phyloP scores from a whole-genome alignment of 805 yeast species.

The Suhomyces vadensis region DNA sequence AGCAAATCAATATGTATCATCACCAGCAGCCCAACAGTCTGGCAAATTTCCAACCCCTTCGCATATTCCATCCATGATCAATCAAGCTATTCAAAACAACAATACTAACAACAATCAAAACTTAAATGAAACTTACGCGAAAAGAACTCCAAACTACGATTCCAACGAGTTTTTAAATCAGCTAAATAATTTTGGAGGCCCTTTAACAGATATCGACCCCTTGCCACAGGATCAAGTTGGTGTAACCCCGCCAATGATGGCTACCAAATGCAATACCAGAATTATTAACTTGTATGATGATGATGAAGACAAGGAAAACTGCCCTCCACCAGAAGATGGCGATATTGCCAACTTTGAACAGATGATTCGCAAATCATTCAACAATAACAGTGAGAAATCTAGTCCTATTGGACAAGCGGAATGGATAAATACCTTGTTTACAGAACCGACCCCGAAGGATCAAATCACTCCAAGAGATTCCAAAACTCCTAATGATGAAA shows the following conservation, averaged over 20 bases:
- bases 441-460: constrained; percentile 43
- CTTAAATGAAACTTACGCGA: constrained; percentile 4
- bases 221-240: constrained; percentile 39
- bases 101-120: constrained; percentile 6
- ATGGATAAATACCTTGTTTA: constrained; percentile 47
- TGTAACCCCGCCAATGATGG: constrained; percentile 49
- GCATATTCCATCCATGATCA: constrained; percentile 40
- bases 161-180: constrained; percentile 44
- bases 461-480: constrained; percentile 24
- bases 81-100: constrained; percentile 36
- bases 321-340: constrained; percentile 20
- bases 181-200: constrained; percentile 43
- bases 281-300: constrained; percentile 52
- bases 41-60: constrained; percentile 42
- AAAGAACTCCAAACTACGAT: constrained; percentile 33
- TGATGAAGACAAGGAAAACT: constrained; percentile 29
- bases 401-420: constrained; percentile 40
- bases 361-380: constrained; percentile 27
- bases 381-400: constrained; percentile 24
- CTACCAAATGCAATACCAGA: constrained; percentile 56
- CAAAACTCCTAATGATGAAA: constrained; percentile 21
- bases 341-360: constrained; percentile 22
- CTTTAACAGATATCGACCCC: constrained; percentile 48
- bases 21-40: constrained; percentile 24
- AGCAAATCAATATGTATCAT: constrained; percentile 25